Base-by-base conservation (phyloP, 768 basidiomycete species). In the Pisolithus sp. region DNA sequence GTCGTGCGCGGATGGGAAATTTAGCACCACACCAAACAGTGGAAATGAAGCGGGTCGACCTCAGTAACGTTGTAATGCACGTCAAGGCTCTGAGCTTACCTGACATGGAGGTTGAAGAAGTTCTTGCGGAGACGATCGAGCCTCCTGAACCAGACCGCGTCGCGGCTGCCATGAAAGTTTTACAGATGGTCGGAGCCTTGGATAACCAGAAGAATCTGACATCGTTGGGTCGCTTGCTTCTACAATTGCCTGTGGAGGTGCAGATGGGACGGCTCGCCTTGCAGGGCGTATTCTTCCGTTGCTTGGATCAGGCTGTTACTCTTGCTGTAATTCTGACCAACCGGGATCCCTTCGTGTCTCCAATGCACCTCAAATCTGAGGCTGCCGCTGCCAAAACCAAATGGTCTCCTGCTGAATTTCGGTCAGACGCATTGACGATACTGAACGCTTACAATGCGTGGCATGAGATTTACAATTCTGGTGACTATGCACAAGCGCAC, bases 51-150 rank as follows among this genome's bases (percentile, higher is more conserved):
- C 79, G 93, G 31, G 81, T 86, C 12, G 92, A 93, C 67, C 66
- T 95, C 58, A 89, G 83, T 60, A 92, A 93, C 62, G 86, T 94
- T 44, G 91, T 95, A 15, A 97, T 97, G 93, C 93, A 93, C 64
- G 81, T 97, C 67, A 96, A 95, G 62, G 93, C 93, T 8, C 77
- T 96, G 34, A 84, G 91, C 64, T 86, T 96, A 64, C 89, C 90
- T 6, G 82, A 80, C 41, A 82, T 93, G 82, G 70, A 81, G 26
- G 89, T 92, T 6, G 88, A 94, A 61, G 86, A 94, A 53, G 92
- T 96, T 20, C 75, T 97, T 34, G 82, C 80, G 1, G 83, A 80
- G 10, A 78, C 86, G 12, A 96, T 96, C 50, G 93, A 97, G 64
- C 87, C 94, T 15, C 94, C 94, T n/a, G 81, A 79, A 34, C 69